Conservation (phyloP, 73 alveolate genomes). For the Stentor coeruleus region DNA sequence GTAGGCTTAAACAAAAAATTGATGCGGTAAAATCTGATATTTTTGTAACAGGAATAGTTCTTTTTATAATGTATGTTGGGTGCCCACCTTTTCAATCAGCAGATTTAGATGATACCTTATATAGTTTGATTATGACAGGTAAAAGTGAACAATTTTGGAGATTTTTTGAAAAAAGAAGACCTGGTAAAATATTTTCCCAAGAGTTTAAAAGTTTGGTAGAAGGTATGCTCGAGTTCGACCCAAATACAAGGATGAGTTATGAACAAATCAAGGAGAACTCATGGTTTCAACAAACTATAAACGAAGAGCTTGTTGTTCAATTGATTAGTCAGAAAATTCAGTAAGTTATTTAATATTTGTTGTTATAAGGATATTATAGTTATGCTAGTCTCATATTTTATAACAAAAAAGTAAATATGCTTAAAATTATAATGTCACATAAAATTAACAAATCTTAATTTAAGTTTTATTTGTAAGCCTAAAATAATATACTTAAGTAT, state of each 20-base stretch:
- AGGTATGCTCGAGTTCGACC: background rate
- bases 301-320: too few species aligned
- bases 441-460: too few species aligned
- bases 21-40: constrained; percentile 45
- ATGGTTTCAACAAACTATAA: background rate
- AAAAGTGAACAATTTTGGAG: background rate
- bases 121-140: too few species aligned
- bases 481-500: too few species aligned
- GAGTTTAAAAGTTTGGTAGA: background rate
- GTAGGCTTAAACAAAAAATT: constrained; percentile 25
- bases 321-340: too few species aligned
- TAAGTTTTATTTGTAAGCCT: too few species aligned
- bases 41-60: constrained; percentile 50
- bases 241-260: background rate
- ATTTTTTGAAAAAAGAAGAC: background rate
- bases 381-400: too few species aligned
- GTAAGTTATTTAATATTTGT: too few species aligned
- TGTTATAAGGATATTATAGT: too few species aligned
- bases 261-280: background rate
- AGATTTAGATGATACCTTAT: constrained; percentile 38
- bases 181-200: background rate
- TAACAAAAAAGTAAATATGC: too few species aligned
- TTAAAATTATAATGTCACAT: too few species aligned
- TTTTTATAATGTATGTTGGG: constrained; percentile 56
- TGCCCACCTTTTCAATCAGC: constrained; percentile 64